Conservation (phyloP, 306 rosid genomes). For the Dryas alaskensis region DNA sequence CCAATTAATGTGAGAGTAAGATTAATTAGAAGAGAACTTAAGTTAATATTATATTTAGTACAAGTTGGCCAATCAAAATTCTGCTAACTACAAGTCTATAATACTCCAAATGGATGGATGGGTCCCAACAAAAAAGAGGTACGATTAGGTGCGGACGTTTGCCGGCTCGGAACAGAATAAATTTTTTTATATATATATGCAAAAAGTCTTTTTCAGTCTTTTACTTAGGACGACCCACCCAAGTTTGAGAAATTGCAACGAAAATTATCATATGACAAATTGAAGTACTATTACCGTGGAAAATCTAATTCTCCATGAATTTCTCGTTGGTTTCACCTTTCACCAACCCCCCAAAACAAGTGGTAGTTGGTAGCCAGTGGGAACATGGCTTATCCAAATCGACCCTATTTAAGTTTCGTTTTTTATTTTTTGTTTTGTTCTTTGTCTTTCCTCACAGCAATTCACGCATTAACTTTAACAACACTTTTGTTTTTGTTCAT, state of each 20-base stretch:
- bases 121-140: background rate
- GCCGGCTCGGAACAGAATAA: too few relatives aligned
- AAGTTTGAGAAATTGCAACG: background rate
- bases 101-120: too few relatives aligned
- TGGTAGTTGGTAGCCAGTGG: background rate
- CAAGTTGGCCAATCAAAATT: background rate
- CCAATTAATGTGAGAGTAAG: background rate
- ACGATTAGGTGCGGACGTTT: too few relatives aligned
- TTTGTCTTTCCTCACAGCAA: too few relatives aligned
- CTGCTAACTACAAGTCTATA: background rate
- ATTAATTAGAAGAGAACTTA: too few relatives aligned
- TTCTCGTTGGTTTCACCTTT: slow-evolving; percentile 21
- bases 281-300: background rate
- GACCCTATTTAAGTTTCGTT: background rate
- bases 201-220: background rate
- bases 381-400: slow-evolving; percentile 10
- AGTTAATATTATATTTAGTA: too few relatives aligned
- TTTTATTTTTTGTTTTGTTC: background rate
- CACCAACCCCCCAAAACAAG: slow-evolving; percentile 26
- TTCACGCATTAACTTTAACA: background rate
- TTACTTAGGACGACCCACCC: background rate
- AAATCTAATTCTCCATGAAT: background rate
- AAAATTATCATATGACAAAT: background rate
- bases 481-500: background rate
- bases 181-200: background rate